phyloP scores from a whole-genome alignment of 1,284 basidiomycete species.

The Sporisorium scitamineum region DNA sequence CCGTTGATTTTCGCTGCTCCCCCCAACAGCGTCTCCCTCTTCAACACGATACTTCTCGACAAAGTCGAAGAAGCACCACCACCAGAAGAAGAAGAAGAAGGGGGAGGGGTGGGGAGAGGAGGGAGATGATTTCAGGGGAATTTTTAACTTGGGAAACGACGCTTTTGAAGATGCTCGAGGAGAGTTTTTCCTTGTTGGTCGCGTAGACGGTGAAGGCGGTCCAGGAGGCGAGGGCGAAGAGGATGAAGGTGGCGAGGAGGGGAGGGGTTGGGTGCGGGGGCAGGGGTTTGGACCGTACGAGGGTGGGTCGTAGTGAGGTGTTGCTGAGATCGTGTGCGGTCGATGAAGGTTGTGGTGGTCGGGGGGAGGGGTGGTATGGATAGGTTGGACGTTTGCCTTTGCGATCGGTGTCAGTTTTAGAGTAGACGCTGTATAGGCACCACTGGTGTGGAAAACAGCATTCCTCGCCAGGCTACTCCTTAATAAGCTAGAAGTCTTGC shows the following conservation, averaged over 20 bases:
- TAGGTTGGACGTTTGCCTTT: too few species aligned
- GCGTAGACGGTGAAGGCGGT: slow-evolving; percentile 50
- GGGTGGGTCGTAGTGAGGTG: neutral
- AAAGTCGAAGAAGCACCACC: too few species aligned
- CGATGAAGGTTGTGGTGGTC: neutral
- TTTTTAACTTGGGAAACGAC: slow-evolving; percentile 50
- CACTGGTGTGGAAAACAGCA: too few species aligned
- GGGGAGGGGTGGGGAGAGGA: slow-evolving; percentile 41
- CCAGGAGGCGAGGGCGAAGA: slow-evolving; percentile 39
- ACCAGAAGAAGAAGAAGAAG: slow-evolving; percentile 16
- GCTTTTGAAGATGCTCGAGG: slow-evolving; percentile 51
- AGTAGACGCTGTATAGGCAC: neutral
- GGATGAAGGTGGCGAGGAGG: slow-evolving; percentile 8
- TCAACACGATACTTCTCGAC: too few species aligned
- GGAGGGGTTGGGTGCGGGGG: slow-evolving; percentile 22
- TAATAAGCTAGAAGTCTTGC: neutral
- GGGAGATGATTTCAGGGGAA: slow-evolving; percentile 20
- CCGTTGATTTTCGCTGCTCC: slow-evolving; percentile 51
- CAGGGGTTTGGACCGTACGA: slow-evolving; percentile 8
- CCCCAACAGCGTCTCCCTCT: slow-evolving; percentile 19
- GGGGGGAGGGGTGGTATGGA: neutral
- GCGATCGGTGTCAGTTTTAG: neutral
- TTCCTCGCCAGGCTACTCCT: neutral
- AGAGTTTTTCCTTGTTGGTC: slow-evolving; percentile 63
- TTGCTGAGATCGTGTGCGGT: neutral